Evolutionary conservation across 2,329 filamentous ascomycete genomes (phyloP), one percentile per base, ranked within the genome.

Genomic region (Didymella glomerata): DNA sequence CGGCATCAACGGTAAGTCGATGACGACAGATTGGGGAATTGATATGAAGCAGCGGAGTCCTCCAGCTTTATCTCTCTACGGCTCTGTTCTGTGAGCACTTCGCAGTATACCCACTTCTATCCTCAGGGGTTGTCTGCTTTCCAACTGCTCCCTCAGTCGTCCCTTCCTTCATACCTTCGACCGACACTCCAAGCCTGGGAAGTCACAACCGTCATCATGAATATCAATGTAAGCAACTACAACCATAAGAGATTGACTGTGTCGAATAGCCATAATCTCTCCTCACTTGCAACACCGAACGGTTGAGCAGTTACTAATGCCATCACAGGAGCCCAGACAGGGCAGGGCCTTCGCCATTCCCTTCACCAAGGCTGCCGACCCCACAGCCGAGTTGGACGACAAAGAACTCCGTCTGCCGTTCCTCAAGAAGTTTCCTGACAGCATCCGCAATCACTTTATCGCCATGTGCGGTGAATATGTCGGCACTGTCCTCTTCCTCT

Each of bases 401-500:
- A 34, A 48, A 13, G 63, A 65, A 18, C 52, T 63, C 9, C 63
- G 63, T 36, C 22, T 65, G 3, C 61, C 63, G 4, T 40, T 55
- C 1, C 25, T 65, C 9, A 57, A 60, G 28, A 57, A 49, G 3
- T 52, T 65, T 0, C 61, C 63, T 9, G 58, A 63, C 30, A 60
- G 47, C 3, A 40, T 66, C 27, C 60, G 62, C 28, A 67, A 65
- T 32, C 57, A 63, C 50, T 60, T 68, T 30, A 53, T 67, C 28
- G 63, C 64, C 42, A 67, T 67, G 63, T 65, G 61, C 40, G 76
- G 76, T 53, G 77, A 79, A 48, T 78, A 71, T 45, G 75, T 78
- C 14, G 77, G 77, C 18, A 79, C 77, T 1, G 69, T 77, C 3
- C 65, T 79, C 2, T 79, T 80, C 58, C 67, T 80, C 10, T 79